Base-by-base conservation (phyloP, 176 grass and related monocot genomes). In the Raddia distichophylla region DNA sequence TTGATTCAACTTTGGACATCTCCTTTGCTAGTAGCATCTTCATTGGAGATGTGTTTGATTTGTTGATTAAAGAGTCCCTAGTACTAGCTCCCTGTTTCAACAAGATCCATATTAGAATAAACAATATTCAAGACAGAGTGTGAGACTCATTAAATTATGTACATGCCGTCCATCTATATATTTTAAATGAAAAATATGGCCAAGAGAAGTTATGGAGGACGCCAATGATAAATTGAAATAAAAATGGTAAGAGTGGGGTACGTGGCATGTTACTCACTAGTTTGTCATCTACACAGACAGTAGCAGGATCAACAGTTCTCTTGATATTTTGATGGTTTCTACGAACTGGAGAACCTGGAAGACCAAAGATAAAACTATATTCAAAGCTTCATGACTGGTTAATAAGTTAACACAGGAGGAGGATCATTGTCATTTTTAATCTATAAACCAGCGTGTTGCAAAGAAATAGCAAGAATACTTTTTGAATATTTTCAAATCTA, bases 11-110 rank as follows among this genome's bases (percentile, higher is more conserved):
- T 75, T 81, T 92, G 55, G 86, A 78, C 71, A 87, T 91, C 42
- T 91, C 88, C 10, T 87, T 91, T 77, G 83, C 95, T 85, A 91
- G 64, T 76, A 87, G 70, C 43, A 80, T 87, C 81, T 93, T 93
- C 75, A 91, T 80, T 73, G 68, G 84, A 75, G 86, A 93, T 71
- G 52, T 64, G 58, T 89, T 71, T 83, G 88, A 79, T 71, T 64
- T 95, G 71, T 93, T 84, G 86, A 64, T 83, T 58, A 87, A 90
- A 85, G 70, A 72, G 53, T 10, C 67, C 27, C 68, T 82, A 75
- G 65, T 83, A 27, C 14, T 66, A 67, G 32, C 42, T 74, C 80
- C 73, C 81, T 85, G 68, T 67, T 74, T 56, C 69, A 78, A 37
- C 37, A 20, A 80, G 42, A 52, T 45, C 49, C 47, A 50, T 77